Conservation (phyloP, 495 filamentous ascomycete species). For the Hypoxylon fragiforme region DNA sequence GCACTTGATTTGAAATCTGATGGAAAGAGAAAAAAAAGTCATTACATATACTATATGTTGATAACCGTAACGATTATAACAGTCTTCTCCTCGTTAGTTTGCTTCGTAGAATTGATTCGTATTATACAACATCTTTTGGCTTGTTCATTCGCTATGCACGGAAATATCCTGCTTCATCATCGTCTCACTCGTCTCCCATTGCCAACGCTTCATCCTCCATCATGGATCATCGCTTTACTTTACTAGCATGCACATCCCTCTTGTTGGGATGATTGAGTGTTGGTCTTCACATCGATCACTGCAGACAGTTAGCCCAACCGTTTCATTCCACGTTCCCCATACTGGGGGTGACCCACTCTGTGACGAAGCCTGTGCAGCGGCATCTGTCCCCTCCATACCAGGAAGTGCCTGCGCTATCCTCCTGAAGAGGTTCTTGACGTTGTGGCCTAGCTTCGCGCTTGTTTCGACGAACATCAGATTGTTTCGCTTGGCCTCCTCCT, state of each 20-base stretch:
- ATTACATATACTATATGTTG: slow-evolving; percentile 39
- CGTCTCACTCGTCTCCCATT: background rate
- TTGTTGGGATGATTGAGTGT: slow-evolving; percentile 67
- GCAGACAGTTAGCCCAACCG: slow-evolving; percentile 27
- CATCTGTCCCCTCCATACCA: slow-evolving; percentile 90
- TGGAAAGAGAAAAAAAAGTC: slow-evolving; percentile 4
- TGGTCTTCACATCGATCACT: slow-evolving; percentile 98
- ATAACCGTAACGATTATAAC: slow-evolving; percentile 26
- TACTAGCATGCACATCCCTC: slow-evolving; percentile 80
- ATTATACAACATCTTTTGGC: slow-evolving; percentile 37
- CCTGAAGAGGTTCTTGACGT: slow-evolving; percentile 95
- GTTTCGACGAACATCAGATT: slow-evolving; percentile 98
- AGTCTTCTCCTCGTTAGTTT: slow-evolving; percentile 30
- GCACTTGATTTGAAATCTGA: too few species aligned
- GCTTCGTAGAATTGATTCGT: slow-evolving; percentile 30
- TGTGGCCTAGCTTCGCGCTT: slow-evolving; percentile 95
- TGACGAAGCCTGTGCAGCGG: slow-evolving; percentile 62
- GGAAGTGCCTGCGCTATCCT: slow-evolving; percentile 96
- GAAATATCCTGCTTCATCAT: slow-evolving; percentile 31
- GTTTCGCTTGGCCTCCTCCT: slow-evolving; percentile 97
- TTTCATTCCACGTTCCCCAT: slow-evolving; percentile 17
- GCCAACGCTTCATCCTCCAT: background rate
- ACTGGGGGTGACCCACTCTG: slow-evolving; percentile 54
- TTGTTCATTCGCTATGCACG: slow-evolving; percentile 34
- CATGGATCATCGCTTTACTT: background rate